These are phyloP conservation scores for Bipolaris sorokiniana DNA, from an alignment of 2,329 filamentous ascomycete genomes.

Conservation along the genomic window DNA sequence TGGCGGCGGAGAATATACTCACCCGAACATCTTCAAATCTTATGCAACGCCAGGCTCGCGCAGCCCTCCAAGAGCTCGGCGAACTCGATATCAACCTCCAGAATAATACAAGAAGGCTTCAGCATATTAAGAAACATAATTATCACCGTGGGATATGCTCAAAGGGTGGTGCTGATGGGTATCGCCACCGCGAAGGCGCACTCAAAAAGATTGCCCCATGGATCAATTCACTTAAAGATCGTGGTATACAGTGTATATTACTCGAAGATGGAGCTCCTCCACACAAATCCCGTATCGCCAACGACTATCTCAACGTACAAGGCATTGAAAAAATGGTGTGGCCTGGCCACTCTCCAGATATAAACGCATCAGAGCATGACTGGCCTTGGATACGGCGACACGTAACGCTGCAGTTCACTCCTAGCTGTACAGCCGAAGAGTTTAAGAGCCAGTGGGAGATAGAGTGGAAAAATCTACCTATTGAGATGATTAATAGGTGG, in stretches of 20 bases:
- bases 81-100: not conserved
- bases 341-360: constrained; percentile 13
- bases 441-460: constrained; percentile 3
- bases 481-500: constrained; percentile 11
- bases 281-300: constrained; percentile 8
- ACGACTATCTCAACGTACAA: constrained; percentile 6
- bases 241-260: not conserved
- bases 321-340: constrained; percentile 8
- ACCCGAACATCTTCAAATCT: no score
- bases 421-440: not conserved
- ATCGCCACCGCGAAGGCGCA: constrained; percentile 5
- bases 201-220: constrained; percentile 8
- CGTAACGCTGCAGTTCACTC: constrained; percentile 9
- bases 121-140: constrained; percentile 8
- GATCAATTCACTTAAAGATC: constrained; percentile 1
- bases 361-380: constrained; percentile 17
- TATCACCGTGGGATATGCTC: not conserved
- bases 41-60: not conserved
- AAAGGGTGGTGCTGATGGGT: constrained; percentile 1
- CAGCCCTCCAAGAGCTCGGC: not conserved
- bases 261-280: constrained; percentile 14
- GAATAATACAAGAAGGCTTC: not conserved
- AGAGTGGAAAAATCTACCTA: constrained; percentile 9
- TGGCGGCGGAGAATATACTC: not conserved
- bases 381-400: constrained; percentile 12